phyloP scores from a whole-genome alignment of 2,329 filamentous ascomycete species.

The Clarireedia hainanense region DNA sequence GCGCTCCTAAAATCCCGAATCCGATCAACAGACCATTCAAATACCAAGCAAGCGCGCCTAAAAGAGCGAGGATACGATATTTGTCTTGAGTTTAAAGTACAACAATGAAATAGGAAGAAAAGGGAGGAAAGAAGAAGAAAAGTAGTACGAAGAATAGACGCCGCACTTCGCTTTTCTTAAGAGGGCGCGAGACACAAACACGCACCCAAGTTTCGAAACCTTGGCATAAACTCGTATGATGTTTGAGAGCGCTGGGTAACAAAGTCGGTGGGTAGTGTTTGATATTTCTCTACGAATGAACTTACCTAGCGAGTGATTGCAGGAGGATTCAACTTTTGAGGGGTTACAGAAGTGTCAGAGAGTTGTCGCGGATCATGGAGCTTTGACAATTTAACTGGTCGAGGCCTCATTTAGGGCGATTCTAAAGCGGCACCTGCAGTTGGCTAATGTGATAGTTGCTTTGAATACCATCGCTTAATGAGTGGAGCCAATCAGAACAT shows the following conservation, averaged over 20 bases:
- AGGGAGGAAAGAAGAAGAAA: neutral
- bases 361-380: neutral
- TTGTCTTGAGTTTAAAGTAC: no score
- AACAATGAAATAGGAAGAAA: no score
- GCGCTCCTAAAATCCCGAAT: no score
- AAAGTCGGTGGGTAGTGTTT: no score
- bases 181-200: neutral
- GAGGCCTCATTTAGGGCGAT: no score
- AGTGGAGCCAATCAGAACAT: no score
- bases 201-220: neutral
- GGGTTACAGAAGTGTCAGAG: constrained; percentile 9
- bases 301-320: neutral
- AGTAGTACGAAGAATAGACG: neutral
- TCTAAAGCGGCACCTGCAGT: no score
- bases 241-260: neutral
- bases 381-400: constrained; percentile 6
- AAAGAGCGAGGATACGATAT: no score
- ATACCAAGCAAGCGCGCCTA: no score
- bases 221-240: neutral
- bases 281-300: no score
- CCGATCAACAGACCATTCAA: no score
- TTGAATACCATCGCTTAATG: no score
- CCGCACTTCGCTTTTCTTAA: neutral
- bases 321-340: neutral
- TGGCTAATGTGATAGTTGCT: neutral